phyloP scores from a whole-genome alignment of 345 rosid genomes.

The Lumnitzera racemosa region DNA sequence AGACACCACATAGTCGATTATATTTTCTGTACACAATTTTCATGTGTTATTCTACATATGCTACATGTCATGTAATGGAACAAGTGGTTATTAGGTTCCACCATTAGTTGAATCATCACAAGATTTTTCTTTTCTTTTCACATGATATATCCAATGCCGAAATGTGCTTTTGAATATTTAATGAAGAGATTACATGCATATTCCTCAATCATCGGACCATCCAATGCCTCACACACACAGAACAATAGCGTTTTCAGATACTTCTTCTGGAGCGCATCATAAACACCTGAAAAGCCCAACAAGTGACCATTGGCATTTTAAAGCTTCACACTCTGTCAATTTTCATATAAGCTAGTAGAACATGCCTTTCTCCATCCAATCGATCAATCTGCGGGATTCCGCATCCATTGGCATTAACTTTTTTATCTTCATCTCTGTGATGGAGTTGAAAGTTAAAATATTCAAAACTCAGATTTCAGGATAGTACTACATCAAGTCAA shows the following conservation, averaged over 20 bases:
- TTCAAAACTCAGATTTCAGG: background rate
- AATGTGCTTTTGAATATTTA: too few species aligned
- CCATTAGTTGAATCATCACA: too few species aligned
- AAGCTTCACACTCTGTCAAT: background rate
- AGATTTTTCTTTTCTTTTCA: too few species aligned
- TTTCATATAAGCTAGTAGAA: background rate
- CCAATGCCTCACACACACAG: conserved; percentile 70
- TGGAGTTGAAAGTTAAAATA: conserved; percentile 4
- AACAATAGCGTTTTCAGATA: conserved; percentile 84
- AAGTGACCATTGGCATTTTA: background rate
- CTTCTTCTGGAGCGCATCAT: conserved; percentile 86
- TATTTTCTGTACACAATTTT: too few species aligned
- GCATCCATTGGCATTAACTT: conserved; percentile 96
- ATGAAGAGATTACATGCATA: conserved; percentile 53
- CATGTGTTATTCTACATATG: too few species aligned
- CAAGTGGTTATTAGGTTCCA: too few species aligned
- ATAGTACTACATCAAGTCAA: background rate
- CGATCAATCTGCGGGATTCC: conserved; percentile 89
- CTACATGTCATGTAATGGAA: too few species aligned
- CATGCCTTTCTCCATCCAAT: conserved; percentile 99
- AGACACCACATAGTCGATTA: background rate
- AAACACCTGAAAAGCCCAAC: conserved; percentile 49
- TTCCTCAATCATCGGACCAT: conserved; percentile 87
- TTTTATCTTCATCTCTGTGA: conserved; percentile 88
- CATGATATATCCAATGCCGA: too few species aligned